Percentiles rank a stretch among this genome's conserved stretches.
Conservation (phyloP, 495 filamentous ascomycete genomes). For the Bombardia bombarda region DNA sequence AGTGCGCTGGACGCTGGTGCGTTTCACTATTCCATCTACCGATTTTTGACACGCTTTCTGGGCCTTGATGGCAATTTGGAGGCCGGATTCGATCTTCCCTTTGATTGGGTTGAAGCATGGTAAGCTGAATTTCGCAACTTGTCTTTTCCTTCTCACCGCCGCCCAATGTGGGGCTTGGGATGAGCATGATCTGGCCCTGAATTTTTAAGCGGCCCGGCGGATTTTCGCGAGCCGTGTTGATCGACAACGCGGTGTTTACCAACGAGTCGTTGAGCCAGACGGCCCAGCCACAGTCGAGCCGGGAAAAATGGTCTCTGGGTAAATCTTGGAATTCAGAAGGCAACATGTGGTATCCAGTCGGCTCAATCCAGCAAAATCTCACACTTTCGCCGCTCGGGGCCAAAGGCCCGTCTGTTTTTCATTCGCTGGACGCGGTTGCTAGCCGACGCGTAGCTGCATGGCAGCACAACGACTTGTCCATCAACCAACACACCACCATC, state of each 20-base stretch:
- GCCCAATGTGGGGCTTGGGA: too few species aligned
- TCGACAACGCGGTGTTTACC: neutral
- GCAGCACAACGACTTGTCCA: too few species aligned
- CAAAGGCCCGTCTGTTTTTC: too few species aligned
- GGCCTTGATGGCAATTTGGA: constrained; percentile 56
- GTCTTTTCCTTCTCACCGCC: neutral
- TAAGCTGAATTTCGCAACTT: neutral
- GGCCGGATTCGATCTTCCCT: constrained; percentile 51
- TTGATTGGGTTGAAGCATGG: constrained; percentile 52
- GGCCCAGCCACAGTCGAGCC: neutral
- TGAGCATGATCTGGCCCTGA: neutral
- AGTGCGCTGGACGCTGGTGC: constrained; percentile 57
- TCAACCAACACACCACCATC: too few species aligned
- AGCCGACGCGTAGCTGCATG: too few species aligned
- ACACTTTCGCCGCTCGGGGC: too few species aligned
- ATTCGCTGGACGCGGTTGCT: too few species aligned
- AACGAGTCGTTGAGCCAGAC: neutral
- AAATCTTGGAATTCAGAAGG: too few species aligned
- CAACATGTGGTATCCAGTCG: neutral
- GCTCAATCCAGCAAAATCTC: too few species aligned
- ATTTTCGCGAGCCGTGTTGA: neutral
- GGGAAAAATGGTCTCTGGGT: neutral
- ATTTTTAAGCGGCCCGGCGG: neutral
- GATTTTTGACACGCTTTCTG: constrained; percentile 56
- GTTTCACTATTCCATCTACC: constrained; percentile 68